Base-by-base conservation (phyloP, 768 basidiomycete genomes). In the Trametes cinnabarina region DNA sequence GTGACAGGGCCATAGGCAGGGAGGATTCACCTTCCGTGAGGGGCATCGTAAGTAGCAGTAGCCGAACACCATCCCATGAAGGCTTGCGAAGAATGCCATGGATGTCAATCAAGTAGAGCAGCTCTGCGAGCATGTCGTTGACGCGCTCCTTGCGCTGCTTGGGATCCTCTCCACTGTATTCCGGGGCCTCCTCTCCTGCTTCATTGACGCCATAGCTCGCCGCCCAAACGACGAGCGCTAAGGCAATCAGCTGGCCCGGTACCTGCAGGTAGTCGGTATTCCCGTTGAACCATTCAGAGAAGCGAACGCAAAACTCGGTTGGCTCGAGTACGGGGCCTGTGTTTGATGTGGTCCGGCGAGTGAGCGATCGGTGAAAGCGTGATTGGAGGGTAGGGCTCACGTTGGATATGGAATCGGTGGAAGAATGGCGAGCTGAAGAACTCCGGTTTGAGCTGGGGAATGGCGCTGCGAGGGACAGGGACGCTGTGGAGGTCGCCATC, bases 381-480 rank as follows among this genome's bases (percentile, higher is more conserved):
- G 60, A 50, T 49, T 46, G 55, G 62, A 34, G 44, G 20, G 23
- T 28, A 25, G 8, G 17, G 72, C 80, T 71, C 70, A 95, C 94
- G 85, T 71, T 98, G 94, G 28, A 92, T 76, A 59, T 85, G 82
- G 66, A 97, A 92, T 74, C 88, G 84, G 30, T 79, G 77, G 79
- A 92, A 97, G 74, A 96, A 98, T 0, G 86, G 78, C 8, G 92
- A 94, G 30, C 77, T 76, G 69, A 97, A 92, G 71, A 98, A 96
- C 51, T 90, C 84, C 7, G 79, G 77, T 46, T 84, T 82, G 47
- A 96, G 82, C 26, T 79, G 80, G 2, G 94, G 91, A 42, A 93
- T 90, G 35, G 76, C 76, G 58, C 74, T 81, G 20, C 80, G 76
- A 3, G 80, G 71, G 49, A 79, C 76, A 20, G 78, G 70, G 42